Conservation (phyloP, 2,329 filamentous ascomycete genomes). For the Xylariales sp. region DNA sequence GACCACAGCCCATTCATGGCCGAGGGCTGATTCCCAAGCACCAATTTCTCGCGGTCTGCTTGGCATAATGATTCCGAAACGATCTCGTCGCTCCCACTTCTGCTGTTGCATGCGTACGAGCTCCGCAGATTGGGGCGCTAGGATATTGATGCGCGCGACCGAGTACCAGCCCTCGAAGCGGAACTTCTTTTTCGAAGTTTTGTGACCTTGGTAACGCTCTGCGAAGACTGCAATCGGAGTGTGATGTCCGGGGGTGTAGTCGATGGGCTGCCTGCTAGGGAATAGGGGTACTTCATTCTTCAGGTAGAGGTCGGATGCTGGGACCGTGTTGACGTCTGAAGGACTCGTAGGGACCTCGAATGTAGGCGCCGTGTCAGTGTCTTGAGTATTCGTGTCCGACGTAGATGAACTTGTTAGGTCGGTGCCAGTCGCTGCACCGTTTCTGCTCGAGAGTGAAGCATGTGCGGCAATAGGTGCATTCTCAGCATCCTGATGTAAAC, state of each 20-base stretch:
- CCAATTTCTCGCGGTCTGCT: conserved; percentile 5
- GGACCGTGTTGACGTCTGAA: conserved; percentile 3
- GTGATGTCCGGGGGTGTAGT: conserved; percentile 16
- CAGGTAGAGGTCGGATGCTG: conserved; percentile 11
- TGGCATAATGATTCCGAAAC: conserved; percentile 12
- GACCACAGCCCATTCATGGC: conserved; percentile 21
- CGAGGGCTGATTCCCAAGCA: conserved; percentile 13
- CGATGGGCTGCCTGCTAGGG: conserved; percentile 19
- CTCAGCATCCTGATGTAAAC: too few species aligned
- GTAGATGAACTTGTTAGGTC: not conserved
- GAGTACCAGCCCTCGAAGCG: conserved; percentile 23
- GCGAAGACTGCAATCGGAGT: conserved; percentile 21
- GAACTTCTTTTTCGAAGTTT: conserved; percentile 7
- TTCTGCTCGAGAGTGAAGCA: not conserved
- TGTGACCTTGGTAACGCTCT: conserved; percentile 10
- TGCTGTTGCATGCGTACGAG: conserved; percentile 21
- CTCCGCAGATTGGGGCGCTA: conserved; percentile 20
- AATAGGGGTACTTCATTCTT: conserved; percentile 1
- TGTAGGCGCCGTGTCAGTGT: too few species aligned
- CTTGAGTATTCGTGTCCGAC: not conserved
- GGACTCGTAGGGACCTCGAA: not conserved
- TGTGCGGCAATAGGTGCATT: too few species aligned
- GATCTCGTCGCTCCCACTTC: conserved; percentile 22
- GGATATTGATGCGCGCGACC: conserved; percentile 17
- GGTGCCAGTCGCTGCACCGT: not conserved